Base-by-base conservation (phyloP, 306 rosid genomes). In the Abrus pulchellus region DNA sequence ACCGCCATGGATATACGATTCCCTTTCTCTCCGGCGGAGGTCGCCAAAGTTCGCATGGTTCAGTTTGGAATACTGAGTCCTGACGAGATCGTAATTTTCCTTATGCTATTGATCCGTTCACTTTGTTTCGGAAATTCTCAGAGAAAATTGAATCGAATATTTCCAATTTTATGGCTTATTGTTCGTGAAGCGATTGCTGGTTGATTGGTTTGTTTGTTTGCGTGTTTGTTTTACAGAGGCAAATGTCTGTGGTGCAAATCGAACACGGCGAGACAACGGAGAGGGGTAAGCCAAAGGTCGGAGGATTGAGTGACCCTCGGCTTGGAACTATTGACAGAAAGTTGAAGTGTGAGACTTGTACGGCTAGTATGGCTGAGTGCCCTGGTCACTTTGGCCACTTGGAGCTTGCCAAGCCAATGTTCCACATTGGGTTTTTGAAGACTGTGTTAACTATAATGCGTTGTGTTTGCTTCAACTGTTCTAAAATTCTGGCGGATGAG, bases 391-490 rank as follows among this genome's bases (percentile, higher is more conserved):
- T 95, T 72, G 99, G 99, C 20, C 95, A 93, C 77, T 90, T 95
- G 62, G 99, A 95, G 91, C 97, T 95, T 9, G 99, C 99, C 0
- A 95, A 95, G 50, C 99, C 99, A 0, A 95, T 95, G 99, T 95
- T 95, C 49, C 99, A 95, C 68, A 93, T 95, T 9, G 99, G 99
- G 27, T 95, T 95, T 66, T 38, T 95, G 88, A 95, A 93, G 88
- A 95, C 96, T 0, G 97, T 95, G 4, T 86, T 93, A 9, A 57
- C 83, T 4, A 90, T 95, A 48, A 91, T 95, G 98, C 97, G 98
- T 1, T 90, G 92, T 9, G 99, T 95, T 63, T 95, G 99, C 88
- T 95, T 95, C 84, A 95, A 91, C 82, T 95, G 99, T 87, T 95
- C 99, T 1, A 95, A 95, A 45, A 89, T 93, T 81, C 83, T 93